Base-by-base conservation (phyloP, 2,329 filamentous ascomycete genomes). In the Hypoxylon sp. region DNA sequence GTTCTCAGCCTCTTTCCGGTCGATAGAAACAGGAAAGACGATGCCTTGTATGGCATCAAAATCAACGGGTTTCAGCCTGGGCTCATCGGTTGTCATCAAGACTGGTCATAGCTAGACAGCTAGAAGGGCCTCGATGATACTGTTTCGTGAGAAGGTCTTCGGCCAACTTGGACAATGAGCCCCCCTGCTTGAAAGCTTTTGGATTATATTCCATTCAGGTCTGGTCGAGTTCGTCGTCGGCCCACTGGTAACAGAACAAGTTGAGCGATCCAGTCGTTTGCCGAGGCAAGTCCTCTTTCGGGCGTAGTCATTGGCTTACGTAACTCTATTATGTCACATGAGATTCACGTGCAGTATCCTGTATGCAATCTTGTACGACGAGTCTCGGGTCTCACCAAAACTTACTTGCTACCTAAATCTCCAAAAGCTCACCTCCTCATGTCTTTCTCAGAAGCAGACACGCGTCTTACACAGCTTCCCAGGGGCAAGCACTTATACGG, bases 311-410 rank as follows among this genome's bases (percentile, higher is more conserved):
- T 9, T 13, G 21, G 38, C n/a, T n/a, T 15, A 45, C 40, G 18
- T 29, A 55, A 20, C 48, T 56, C 38, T 52, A 35, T 41, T 43
- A 24, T 15, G 24, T 48, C 48, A 56, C 52, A 45, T 60, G 47
- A 13, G 7, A 27, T 21, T 54, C 45, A 49, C 48, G 49, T 54
- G 47, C 11, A 23, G 11, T 2, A 23, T 41, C 2, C 13, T 21
- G 37, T 2, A 17, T 35, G n/a, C 31, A 15, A 17, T 17, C 9
- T 10, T 3, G 9, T 15, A 15, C n/a, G 3, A 35, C 31, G 18
- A 15, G 31, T 35, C n/a, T 35, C 15, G 18, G 18, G 15, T 35
- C 9, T 8, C 10, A 18, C 18, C 11, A 40, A 10, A 6, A 29
- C 11, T 6, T 29, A 29, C 26, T 6, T 29, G 26, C 26, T 29